Evolutionary conservation across 2,329 filamentous ascomycete species (phyloP), one percentile per base, ranked within the genome.

Genomic region (Gremmenia infestans): DNA sequence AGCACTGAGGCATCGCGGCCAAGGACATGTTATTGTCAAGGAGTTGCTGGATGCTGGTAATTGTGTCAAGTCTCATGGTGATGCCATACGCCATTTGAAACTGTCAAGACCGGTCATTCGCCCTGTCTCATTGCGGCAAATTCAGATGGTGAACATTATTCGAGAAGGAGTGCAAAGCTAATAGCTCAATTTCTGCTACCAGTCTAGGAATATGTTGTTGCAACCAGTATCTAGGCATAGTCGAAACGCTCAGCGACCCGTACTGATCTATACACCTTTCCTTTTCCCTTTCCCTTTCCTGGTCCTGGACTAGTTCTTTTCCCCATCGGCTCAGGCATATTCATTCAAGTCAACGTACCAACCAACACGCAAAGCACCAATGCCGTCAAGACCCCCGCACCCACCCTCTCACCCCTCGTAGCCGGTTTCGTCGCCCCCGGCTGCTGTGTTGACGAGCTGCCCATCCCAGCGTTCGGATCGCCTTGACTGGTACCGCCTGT

Each of bases 381-480:
- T 2, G 81, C 70, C 0, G 88, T 92, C 47, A 84, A 61, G 57
- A 91, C 79, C 12, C 81, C 82, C 32, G 88, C 89, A 9, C 88
- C 89, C 4, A 81, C 86, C 61, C 75, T 81, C 67, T 91, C 88
- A 7, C 77, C 85, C 1, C 76, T 76, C 0, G 70, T 73, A 6
- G 72, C 8, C 28, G 28, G 9, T 32, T 32, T 32, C 9, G 28
- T 32, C 28, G 28, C 28, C 67, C 5, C 19, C 11, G 11, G 42
- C 19, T 15, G 19, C 14, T 11, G 22, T n/a, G 14, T 14, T 14
- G 25, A 23, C 23, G 15, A 40, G 46, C 17, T 53, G 40, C 48
- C 5, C 54, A 56, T 15, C 1, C 68, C 68, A 25, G 67, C 68
- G 37, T 47, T 51, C 6, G 67, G 59, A 55, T 73, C 60, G 0